A percentile compares a stretch with the other conserved stretches of the same genome.
phyloP scores from a whole-genome alignment of 2,329 filamentous ascomycete species.

The Alternaria sp. region DNA sequence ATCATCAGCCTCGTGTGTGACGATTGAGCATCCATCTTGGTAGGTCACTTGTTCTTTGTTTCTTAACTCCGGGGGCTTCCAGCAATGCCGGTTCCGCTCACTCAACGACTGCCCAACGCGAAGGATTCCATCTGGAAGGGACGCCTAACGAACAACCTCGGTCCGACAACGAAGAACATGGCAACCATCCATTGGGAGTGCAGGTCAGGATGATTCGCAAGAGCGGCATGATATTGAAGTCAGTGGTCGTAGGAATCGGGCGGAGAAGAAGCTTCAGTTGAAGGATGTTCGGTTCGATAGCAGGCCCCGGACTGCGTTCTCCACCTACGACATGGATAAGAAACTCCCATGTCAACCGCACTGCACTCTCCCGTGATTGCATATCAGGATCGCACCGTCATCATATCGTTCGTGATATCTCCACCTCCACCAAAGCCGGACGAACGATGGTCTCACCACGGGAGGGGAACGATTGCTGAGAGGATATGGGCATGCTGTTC shows the following conservation, averaged over 20 bases:
- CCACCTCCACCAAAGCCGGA: not conserved
- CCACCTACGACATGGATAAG: slow-evolving; percentile 17
- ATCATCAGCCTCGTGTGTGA: slow-evolving; percentile 42
- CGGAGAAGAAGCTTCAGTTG: slow-evolving; percentile 9
- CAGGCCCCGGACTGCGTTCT: slow-evolving; percentile 17
- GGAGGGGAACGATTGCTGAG: not conserved
- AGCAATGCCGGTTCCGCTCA: slow-evolving; percentile 8
- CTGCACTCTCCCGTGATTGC: slow-evolving; percentile 23
- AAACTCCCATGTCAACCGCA: slow-evolving; percentile 18
- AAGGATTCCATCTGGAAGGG: slow-evolving; percentile 2
- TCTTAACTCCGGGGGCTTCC: slow-evolving; percentile 10
- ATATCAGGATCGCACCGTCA: slow-evolving; percentile 19
- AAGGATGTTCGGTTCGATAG: slow-evolving; percentile 19
- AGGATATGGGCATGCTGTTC: not conserved
- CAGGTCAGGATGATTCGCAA: slow-evolving; percentile 1
- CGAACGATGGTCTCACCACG: slow-evolving; percentile 1
- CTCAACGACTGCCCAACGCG: not conserved
- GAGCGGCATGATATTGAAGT: slow-evolving; percentile 1
- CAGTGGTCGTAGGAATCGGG: not conserved
- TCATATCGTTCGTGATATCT: slow-evolving; percentile 7
- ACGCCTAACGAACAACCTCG: not conserved
- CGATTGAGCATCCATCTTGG: slow-evolving; percentile 24
- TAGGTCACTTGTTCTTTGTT: slow-evolving; percentile 33
- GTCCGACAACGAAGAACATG: not conserved
- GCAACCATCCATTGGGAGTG: not conserved